These are phyloP conservation scores for Leptodontidium sp. DNA, from an alignment of 2,329 filamentous ascomycete species.

Conservation along the genomic window DNA sequence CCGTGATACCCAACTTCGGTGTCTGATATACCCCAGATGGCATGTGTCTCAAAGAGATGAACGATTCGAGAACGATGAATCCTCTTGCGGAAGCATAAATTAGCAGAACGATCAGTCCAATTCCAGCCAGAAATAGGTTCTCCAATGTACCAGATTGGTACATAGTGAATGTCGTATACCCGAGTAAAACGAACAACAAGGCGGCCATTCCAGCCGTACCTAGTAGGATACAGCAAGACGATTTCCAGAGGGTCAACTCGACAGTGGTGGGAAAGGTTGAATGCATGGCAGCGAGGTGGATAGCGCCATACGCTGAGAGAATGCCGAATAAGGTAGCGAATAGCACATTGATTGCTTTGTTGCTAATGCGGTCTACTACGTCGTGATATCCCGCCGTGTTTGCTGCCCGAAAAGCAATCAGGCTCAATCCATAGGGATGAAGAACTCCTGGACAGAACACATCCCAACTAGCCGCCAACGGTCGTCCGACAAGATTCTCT, in stretches of 20 bases:
- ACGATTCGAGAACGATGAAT: constrained; percentile 19
- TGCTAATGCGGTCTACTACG: no score
- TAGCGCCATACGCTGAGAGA: not conserved
- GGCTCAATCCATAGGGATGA: no score
- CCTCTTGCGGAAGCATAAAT: not conserved
- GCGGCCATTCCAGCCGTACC: not conserved
- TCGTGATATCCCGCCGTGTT: no score
- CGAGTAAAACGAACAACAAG: not conserved
- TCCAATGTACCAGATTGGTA: not conserved
- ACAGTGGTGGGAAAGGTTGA: not conserved
- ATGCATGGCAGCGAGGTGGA: constrained; percentile 9
- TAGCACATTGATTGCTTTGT: no score
- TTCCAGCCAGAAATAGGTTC: not conserved
- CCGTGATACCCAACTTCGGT: constrained; percentile 1
- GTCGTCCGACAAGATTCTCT: no score
- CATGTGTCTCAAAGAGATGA: constrained; percentile 14
- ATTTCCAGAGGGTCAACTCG: not conserved
- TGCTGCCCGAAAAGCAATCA: no score
- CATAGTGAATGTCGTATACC: no score
- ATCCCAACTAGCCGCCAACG: no score
- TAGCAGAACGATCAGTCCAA: not conserved
- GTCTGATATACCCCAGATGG: constrained; percentile 20
- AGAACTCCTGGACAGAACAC: no score
- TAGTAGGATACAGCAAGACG: not conserved
- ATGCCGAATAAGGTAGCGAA: not conserved